These are phyloP conservation scores for Pseudohalonectria lignicola DNA, from an alignment of 2,329 filamentous ascomycete genomes.

Conservation along the genomic window DNA sequence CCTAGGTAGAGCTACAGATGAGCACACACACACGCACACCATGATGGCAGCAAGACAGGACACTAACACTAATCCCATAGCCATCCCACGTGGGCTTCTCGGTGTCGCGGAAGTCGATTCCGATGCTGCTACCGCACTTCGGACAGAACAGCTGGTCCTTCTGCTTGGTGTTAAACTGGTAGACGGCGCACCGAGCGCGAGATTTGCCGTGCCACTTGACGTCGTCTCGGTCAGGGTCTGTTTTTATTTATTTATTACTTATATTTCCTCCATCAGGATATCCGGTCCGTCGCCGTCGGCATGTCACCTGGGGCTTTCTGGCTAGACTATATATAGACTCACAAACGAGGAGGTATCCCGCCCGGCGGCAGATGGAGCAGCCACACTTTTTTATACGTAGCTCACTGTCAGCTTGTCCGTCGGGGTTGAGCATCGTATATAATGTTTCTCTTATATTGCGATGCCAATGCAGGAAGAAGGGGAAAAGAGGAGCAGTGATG, in stretches of 20 bases:
- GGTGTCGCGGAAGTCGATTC: conserved; percentile 29
- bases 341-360: conserved; percentile 40
- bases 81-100: conserved; percentile 12
- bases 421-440: too few species aligned
- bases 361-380: conserved; percentile 40
- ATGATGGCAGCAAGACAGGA: too few species aligned
- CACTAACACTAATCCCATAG: conserved; percentile 34
- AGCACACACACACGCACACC: too few species aligned
- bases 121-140: conserved; percentile 32
- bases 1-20: conserved; percentile 16
- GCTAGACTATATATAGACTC: too few species aligned
- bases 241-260: neutral
- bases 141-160: conserved; percentile 38
- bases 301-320: too few species aligned
- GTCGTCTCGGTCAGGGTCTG: conserved; percentile 26
- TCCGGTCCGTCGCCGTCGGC: too few species aligned
- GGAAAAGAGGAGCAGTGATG: too few species aligned
- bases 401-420: too few species aligned
- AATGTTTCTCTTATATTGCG: too few species aligned
- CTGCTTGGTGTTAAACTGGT: conserved; percentile 34
- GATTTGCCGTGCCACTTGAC: conserved; percentile 30
- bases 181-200: conserved; percentile 20
- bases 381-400: too few species aligned
- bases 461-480: too few species aligned
- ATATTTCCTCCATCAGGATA: too few species aligned